These are phyloP conservation scores for Rhizomucor pusillus DNA, from an alignment of 371 early-diverging fungal genomes.

Conservation along the genomic window DNA sequence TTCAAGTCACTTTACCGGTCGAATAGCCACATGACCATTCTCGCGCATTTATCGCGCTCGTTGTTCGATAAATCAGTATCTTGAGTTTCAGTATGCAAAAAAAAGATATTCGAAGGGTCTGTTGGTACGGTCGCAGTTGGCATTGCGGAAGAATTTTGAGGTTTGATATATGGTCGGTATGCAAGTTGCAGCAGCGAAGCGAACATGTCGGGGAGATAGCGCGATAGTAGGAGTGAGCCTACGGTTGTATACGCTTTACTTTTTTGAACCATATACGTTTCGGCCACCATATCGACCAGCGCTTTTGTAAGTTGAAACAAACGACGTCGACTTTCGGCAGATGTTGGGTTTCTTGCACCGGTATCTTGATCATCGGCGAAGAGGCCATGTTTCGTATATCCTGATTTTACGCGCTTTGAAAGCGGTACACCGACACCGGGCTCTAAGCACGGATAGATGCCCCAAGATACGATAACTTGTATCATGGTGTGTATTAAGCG, in stretches of 20 bases:
- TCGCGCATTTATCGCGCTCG: slow-evolving; percentile 46
- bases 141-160: neutral
- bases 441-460: slow-evolving; percentile 61
- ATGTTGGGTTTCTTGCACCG: neutral
- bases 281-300: slow-evolving; percentile 27
- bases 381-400: slow-evolving; percentile 43
- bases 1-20: slow-evolving; percentile 16
- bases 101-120: slow-evolving; percentile 7
- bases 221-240: slow-evolving; percentile 49
- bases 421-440: slow-evolving; percentile 70
- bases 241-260: slow-evolving; percentile 54
- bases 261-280: slow-evolving; percentile 18
- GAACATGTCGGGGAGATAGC: slow-evolving; percentile 64
- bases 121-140: slow-evolving; percentile 13
- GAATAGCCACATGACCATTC: slow-evolving; percentile 47
- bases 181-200: slow-evolving; percentile 67
- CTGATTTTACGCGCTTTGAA: slow-evolving; percentile 55
- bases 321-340: slow-evolving; percentile 1
- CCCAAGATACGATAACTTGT: slow-evolving; percentile 69
- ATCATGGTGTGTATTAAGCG: slow-evolving; percentile 64
- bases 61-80: slow-evolving; percentile 20
- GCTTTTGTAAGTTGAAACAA: slow-evolving; percentile 9
- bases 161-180: slow-evolving; percentile 54
- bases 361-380: slow-evolving; percentile 7
- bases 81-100: slow-evolving; percentile 6